These are phyloP conservation scores for Stentor coeruleus DNA, from an alignment of 73 alveolate genomes.

Conservation along the genomic window DNA sequence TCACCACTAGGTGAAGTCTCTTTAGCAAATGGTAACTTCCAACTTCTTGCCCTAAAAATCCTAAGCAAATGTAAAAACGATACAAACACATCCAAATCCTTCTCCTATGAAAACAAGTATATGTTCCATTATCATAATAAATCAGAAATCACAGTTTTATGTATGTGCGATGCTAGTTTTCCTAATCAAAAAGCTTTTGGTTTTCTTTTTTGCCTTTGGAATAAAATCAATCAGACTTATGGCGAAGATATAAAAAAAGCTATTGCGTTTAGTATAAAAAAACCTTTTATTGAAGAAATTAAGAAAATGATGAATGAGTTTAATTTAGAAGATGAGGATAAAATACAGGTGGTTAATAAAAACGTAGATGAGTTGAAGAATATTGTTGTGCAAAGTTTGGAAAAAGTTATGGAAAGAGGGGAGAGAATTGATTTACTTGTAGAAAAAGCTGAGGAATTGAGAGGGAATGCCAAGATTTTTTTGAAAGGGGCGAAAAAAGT, in stretches of 20 bases:
- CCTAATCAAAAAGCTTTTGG: neutral
- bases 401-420: constrained; percentile 26
- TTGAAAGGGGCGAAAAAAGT: constrained; percentile 7
- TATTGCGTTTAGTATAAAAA: constrained; percentile 16
- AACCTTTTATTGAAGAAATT: neutral
- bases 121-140: constrained; percentile 2
- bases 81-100: neutral
- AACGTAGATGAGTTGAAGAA: constrained; percentile 2
- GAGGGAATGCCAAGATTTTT: neutral
- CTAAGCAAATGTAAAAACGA: constrained; percentile 7
- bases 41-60: neutral
- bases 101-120: constrained; percentile 20
- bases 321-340: neutral
- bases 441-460: neutral
- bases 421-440: constrained; percentile 27
- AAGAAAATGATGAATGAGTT: constrained; percentile 12
- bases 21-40: constrained; percentile 30
- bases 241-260: constrained; percentile 11
- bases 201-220: neutral
- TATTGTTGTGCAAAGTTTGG: constrained; percentile 17
- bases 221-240: neutral
- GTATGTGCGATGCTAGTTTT: neutral
- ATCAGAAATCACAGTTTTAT: neutral
- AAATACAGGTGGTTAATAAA: neutral
- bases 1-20: constrained; percentile 10